Conservation (phyloP, 2,329 filamentous ascomycete genomes). For the Acephala macrosclerotiorum region DNA sequence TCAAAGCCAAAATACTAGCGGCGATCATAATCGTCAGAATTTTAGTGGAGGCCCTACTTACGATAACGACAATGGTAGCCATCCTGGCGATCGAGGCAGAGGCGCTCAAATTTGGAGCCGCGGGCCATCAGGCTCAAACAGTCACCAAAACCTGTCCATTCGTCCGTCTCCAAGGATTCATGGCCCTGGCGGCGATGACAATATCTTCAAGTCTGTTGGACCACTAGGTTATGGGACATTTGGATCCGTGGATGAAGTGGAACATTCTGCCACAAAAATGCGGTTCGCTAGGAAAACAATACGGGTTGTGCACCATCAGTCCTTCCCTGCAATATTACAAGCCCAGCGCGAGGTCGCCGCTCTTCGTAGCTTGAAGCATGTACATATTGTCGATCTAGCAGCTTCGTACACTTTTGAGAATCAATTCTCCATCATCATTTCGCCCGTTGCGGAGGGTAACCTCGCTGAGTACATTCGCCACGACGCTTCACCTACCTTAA, state of each 20-base stretch:
- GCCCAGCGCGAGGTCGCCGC: constrained; percentile 14
- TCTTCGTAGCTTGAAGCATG: constrained; percentile 14
- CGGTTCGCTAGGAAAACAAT: constrained; percentile 18
- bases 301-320: not conserved
- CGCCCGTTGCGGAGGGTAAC: constrained; percentile 17
- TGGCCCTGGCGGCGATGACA: not conserved
- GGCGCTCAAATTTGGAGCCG: not conserved
- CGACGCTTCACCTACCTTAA: not conserved
- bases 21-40: not conserved
- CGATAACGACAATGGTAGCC: not conserved
- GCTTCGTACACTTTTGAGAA: constrained; percentile 17
- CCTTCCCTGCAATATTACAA: not conserved
- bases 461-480: constrained; percentile 16
- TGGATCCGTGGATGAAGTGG: constrained; percentile 18
- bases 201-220: constrained; percentile 9
- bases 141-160: not conserved
- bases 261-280: not conserved
- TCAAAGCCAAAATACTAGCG: not conserved
- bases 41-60: not conserved
- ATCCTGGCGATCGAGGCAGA: not conserved
- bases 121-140: not conserved
- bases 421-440: constrained; percentile 18
- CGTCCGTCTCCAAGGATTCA: not conserved
- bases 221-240: constrained; percentile 17
- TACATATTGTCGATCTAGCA: constrained; percentile 12